These are phyloP conservation scores for Teratosphaeriaceae sp. DNA, from an alignment of 2,329 filamentous ascomycete genomes.

Conservation along the genomic window DNA sequence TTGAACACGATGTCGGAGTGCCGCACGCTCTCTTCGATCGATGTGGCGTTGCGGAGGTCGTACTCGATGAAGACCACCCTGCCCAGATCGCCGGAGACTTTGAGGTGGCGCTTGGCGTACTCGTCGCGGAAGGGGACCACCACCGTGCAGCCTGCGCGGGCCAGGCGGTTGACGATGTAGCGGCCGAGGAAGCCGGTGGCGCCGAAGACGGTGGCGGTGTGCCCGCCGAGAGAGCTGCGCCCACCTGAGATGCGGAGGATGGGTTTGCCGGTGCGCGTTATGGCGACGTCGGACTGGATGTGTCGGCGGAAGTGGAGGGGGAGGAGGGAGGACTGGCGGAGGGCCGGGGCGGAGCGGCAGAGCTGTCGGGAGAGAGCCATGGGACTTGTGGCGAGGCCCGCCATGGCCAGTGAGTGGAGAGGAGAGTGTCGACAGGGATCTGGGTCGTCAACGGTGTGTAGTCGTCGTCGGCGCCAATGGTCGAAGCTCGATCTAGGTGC, in stretches of 20 bases:
- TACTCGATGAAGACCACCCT: slow-evolving; percentile 88
- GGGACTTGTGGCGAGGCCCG: slow-evolving; percentile 22
- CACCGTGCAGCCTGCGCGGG: slow-evolving; percentile 88
- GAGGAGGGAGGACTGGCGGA: slow-evolving; percentile 19
- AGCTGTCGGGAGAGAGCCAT: slow-evolving; percentile 30
- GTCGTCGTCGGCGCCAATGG: too few relatives aligned
- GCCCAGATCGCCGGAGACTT: slow-evolving; percentile 91
- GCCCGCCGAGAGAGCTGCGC: slow-evolving; percentile 59
- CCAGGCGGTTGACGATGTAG: slow-evolving; percentile 95
- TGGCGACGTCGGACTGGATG: slow-evolving; percentile 68
- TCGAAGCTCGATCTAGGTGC: too few relatives aligned
- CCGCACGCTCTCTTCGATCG: slow-evolving; percentile 91
- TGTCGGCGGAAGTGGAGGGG: slow-evolving; percentile 26
- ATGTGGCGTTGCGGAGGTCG: slow-evolving; percentile 87
- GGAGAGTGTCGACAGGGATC: neutral
- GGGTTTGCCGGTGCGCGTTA: slow-evolving; percentile 93
- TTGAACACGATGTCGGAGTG: slow-evolving; percentile 99
- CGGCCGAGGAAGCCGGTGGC: slow-evolving; percentile 92
- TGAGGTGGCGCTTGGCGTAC: slow-evolving; percentile 95
- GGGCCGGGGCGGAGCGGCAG: slow-evolving; percentile 23
- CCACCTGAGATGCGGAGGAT: slow-evolving; percentile 84
- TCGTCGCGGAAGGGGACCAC: slow-evolving; percentile 92
- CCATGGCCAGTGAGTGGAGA: slow-evolving; percentile 23
- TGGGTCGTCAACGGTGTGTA: too few relatives aligned
- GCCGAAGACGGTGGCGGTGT: slow-evolving; percentile 96